Evolutionary conservation across 1,284 basidiomycete species (phyloP).

Genomic region (Ganoderma boninense): DNA sequence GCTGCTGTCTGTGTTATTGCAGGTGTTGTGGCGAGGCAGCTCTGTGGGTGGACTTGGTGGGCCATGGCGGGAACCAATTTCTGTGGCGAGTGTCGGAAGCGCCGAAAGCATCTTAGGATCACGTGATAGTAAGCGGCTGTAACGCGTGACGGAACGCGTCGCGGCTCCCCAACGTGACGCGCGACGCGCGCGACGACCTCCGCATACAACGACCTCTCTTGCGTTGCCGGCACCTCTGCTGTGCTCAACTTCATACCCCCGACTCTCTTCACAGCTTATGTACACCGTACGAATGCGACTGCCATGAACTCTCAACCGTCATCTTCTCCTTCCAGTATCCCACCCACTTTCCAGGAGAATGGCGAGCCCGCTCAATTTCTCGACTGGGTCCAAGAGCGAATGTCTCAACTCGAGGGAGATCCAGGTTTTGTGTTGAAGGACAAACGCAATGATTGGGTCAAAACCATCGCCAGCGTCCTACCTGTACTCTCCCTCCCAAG

Average conservation of each 20-base stretch:
- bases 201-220: not conserved
- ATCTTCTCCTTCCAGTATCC: slow-evolving; percentile 14
- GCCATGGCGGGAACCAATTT: no score
- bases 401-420: slow-evolving; percentile 13
- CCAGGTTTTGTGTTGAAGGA: slow-evolving; percentile 16
- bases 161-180: not conserved
- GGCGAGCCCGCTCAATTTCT: slow-evolving; percentile 23
- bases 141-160: not conserved
- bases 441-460: slow-evolving; percentile 20
- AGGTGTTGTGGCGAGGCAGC: not conserved
- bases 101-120: no score
- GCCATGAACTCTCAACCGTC: slow-evolving; percentile 28
- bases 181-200: not conserved
- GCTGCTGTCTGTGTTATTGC: not conserved
- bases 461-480: slow-evolving; percentile 13
- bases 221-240: not conserved
- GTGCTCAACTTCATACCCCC: not conserved
- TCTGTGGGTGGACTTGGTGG: not conserved
- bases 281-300: not conserved
- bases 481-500: slow-evolving; percentile 50
- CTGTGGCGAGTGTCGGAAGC: no score
- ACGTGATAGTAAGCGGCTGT: not conserved
- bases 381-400: slow-evolving; percentile 25
- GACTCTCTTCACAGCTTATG: not conserved
- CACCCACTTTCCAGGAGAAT: slow-evolving; percentile 31